A percentile compares a stretch with the other conserved stretches of the same genome.
phyloP scores from a whole-genome alignment of 352 stramenopile genomes.

The Pythium angustatum region DNA sequence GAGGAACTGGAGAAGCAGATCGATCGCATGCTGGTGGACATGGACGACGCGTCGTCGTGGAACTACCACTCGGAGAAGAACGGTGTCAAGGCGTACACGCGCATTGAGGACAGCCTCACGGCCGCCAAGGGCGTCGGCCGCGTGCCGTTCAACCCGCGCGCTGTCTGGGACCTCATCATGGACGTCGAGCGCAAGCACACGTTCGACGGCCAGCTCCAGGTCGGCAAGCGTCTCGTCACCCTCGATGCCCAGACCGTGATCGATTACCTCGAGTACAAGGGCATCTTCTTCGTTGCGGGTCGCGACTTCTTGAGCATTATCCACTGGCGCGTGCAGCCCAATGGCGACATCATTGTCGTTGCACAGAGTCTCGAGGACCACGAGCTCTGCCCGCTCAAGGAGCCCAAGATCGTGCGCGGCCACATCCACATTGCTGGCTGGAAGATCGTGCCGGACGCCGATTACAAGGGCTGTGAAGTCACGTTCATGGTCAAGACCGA shows the following conservation, averaged over 20 bases:
- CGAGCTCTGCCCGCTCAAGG: constrained; percentile 54
- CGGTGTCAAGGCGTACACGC: constrained; percentile 64
- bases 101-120: constrained; percentile 62
- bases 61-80: constrained; percentile 69
- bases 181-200: constrained; percentile 45
- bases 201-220: constrained; percentile 57
- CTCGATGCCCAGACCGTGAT: constrained; percentile 69
- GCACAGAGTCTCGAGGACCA: constrained; percentile 58
- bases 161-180: constrained; percentile 54
- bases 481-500: constrained; percentile 75
- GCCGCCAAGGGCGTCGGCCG: constrained; percentile 53
- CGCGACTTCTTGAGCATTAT: constrained; percentile 72
- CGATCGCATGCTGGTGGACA: constrained; percentile 51
- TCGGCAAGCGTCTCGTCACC: constrained; percentile 40
- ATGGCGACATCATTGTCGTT: constrained; percentile 63
- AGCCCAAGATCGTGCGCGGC: constrained; percentile 68
- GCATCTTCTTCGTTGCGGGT: constrained; percentile 66
- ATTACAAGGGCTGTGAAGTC: constrained; percentile 56
- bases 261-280: constrained; percentile 75
- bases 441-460: constrained; percentile 59
- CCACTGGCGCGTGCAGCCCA: constrained; percentile 65
- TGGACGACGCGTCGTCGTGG: constrained; percentile 57
- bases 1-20: constrained; percentile 57
- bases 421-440: constrained; percentile 66
- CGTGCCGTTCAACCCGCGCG: constrained; percentile 52